Conservation (phyloP, 2,329 filamentous ascomycete genomes). For the Fusarium udum region DNA sequence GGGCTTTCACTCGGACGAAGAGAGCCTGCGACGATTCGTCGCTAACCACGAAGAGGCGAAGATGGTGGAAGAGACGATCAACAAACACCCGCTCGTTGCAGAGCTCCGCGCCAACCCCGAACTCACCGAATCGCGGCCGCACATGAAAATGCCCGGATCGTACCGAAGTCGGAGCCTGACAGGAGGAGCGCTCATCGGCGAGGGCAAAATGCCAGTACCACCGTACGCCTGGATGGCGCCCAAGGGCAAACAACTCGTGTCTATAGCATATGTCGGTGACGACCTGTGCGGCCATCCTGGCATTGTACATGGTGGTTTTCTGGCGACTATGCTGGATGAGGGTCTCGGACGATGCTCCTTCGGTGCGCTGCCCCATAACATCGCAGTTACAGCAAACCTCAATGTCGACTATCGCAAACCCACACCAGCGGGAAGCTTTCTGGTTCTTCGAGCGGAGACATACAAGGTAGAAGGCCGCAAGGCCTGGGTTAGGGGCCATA, state of each 20-base stretch:
- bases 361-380: conserved; percentile 83
- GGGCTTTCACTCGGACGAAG: conserved; percentile 67
- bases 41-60: conserved; percentile 62
- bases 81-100: conserved; percentile 77
- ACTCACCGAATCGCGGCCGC: conserved; percentile 81
- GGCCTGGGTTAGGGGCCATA: conserved; percentile 88
- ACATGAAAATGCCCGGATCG: conserved; percentile 81
- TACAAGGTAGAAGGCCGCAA: conserved; percentile 90
- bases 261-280: conserved; percentile 79
- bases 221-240: conserved; percentile 80
- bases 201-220: conserved; percentile 80
- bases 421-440: conserved; percentile 76
- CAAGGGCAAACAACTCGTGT: conserved; percentile 73
- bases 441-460: conserved; percentile 82
- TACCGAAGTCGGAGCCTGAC: conserved; percentile 82
- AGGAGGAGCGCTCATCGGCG: conserved; percentile 79
- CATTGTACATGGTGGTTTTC: conserved; percentile 87
- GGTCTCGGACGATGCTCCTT: conserved; percentile 90
- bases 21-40: conserved; percentile 74
- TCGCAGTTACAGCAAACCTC: conserved; percentile 87
- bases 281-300: conserved; percentile 90
- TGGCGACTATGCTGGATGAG: conserved; percentile 94
- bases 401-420: conserved; percentile 85
- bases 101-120: conserved; percentile 72
- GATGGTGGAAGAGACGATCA: conserved; percentile 77